Evolutionary conservation across 257 asterid genomes (phyloP).

Genomic region (Cinchona pubescens): DNA sequence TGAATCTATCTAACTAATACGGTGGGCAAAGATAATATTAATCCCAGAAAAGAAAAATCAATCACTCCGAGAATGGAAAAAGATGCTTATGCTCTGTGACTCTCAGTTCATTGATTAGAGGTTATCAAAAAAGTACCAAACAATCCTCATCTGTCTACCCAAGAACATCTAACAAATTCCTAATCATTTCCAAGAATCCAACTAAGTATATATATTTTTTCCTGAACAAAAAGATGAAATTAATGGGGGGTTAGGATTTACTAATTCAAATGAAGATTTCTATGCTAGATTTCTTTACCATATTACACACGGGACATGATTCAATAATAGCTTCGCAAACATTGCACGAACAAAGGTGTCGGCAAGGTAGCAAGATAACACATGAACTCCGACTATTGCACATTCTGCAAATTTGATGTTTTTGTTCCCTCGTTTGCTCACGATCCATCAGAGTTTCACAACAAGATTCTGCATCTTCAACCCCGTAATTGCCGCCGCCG

Average conservation of each 20-base stretch:
- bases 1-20: not conserved
- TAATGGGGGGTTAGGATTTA: not conserved
- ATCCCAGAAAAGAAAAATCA: not conserved
- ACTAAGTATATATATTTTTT: not conserved
- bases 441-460: slow-evolving; percentile 23
- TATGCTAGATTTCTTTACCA: slow-evolving; percentile 50
- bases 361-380: slow-evolving; percentile 68
- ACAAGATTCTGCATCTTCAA: slow-evolving; percentile 64
- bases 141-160: not conserved
- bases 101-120: not conserved
- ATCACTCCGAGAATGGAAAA: not conserved
- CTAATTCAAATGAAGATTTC: slow-evolving; percentile 43
- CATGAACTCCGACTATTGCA: slow-evolving; percentile 50
- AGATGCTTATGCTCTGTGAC: not conserved
- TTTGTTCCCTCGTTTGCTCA: not conserved
- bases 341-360: slow-evolving; percentile 71
- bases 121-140: not conserved
- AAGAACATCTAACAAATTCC: not conserved
- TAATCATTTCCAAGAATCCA: not conserved
- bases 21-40: not conserved
- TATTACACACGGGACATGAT: slow-evolving; percentile 68
- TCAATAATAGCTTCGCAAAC: slow-evolving; percentile 52
- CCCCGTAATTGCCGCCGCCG: slow-evolving; percentile 23
- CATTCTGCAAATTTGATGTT: slow-evolving; percentile 36
- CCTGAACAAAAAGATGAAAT: not conserved